Percentiles rank a stretch among this genome's conserved stretches.
These are phyloP conservation scores for Penicillium chermesinum DNA, from an alignment of 495 filamentous ascomycete genomes.

Conservation along the genomic window DNA sequence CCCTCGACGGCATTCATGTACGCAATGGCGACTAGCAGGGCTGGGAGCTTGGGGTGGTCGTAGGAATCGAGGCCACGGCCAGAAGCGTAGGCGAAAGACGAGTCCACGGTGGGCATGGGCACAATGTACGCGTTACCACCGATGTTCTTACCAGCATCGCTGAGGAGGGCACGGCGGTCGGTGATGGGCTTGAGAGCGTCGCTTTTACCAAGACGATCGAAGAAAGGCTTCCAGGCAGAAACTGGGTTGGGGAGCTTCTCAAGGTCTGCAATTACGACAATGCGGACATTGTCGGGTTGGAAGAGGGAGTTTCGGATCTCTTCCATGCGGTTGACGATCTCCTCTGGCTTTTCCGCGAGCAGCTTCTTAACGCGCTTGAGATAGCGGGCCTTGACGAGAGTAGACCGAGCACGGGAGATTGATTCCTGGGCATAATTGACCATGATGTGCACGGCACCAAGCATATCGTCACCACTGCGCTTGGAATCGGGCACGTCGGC, in stretches of 20 bases:
- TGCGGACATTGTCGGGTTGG: slow-evolving; percentile 75
- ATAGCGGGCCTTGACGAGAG: slow-evolving; percentile 83
- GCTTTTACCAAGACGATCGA: slow-evolving; percentile 39
- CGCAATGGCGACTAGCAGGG: slow-evolving; percentile 76
- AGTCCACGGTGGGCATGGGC: slow-evolving; percentile 88
- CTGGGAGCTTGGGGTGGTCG: slow-evolving; percentile 70
- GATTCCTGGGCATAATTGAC: slow-evolving; percentile 70
- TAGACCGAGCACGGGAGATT: slow-evolving; percentile 68
- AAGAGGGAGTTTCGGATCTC: slow-evolving; percentile 68
- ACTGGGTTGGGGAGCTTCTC: slow-evolving; percentile 72
- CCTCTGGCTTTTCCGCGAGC: slow-evolving; percentile 64
- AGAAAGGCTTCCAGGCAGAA: slow-evolving; percentile 72
- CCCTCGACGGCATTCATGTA: slow-evolving; percentile 94
- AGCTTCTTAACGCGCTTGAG: slow-evolving; percentile 76
- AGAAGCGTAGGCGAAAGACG: slow-evolving; percentile 77
- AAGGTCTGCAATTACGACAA: slow-evolving; percentile 78
- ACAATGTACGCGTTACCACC: slow-evolving; percentile 74
- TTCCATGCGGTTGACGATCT: slow-evolving; percentile 69
- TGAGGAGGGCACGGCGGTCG: slow-evolving; percentile 57
- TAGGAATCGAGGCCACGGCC: slow-evolving; percentile 68
- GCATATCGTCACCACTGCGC: slow-evolving; percentile 70
- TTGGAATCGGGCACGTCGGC: slow-evolving; percentile 93
- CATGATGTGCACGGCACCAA: slow-evolving; percentile 69
- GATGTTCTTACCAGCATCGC: slow-evolving; percentile 62
- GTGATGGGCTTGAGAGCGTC: slow-evolving; percentile 56